phyloP scores from a whole-genome alignment of 1,139 yeast genomes.

The Suzukiozyma palmioleophila region DNA sequence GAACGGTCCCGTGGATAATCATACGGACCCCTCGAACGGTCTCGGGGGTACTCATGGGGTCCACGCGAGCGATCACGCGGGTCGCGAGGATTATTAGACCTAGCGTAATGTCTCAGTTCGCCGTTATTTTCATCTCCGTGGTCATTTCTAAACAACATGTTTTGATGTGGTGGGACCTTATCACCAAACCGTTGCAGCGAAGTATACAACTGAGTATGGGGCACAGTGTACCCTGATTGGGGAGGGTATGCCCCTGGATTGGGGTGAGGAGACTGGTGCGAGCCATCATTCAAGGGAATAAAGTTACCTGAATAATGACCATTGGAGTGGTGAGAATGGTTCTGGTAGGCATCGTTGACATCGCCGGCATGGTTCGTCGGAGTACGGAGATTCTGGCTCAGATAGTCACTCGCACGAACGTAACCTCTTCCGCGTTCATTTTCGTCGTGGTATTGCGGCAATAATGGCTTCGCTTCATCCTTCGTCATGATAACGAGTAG shows the following conservation, averaged over 20 bases:
- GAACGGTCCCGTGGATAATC: background rate
- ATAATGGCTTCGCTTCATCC: conserved; percentile 3
- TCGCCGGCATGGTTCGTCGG: background rate
- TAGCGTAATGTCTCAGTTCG: background rate
- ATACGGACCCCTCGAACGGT: background rate
- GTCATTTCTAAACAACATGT: conserved; percentile 1
- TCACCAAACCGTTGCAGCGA: background rate
- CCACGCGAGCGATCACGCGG: background rate
- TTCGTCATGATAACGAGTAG: background rate
- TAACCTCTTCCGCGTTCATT: conserved; percentile 2
- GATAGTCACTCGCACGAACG: background rate
- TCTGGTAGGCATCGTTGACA: background rate
- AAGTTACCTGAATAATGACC: background rate
- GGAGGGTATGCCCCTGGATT: background rate
- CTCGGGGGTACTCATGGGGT: background rate
- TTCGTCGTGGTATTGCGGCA: background rate
- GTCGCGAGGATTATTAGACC: conserved; percentile 2
- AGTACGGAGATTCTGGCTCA: background rate
- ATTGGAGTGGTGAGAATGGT: background rate
- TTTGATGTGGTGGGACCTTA: conserved; percentile 1
- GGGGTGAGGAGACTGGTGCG: background rate
- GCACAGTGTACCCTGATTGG: background rate
- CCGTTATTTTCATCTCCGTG: background rate
- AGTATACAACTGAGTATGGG: background rate
- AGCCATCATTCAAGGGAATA: background rate